These are phyloP conservation scores for Drosera capensis DNA, from an alignment of 148 eudicot genomes.

Conservation along the genomic window DNA sequence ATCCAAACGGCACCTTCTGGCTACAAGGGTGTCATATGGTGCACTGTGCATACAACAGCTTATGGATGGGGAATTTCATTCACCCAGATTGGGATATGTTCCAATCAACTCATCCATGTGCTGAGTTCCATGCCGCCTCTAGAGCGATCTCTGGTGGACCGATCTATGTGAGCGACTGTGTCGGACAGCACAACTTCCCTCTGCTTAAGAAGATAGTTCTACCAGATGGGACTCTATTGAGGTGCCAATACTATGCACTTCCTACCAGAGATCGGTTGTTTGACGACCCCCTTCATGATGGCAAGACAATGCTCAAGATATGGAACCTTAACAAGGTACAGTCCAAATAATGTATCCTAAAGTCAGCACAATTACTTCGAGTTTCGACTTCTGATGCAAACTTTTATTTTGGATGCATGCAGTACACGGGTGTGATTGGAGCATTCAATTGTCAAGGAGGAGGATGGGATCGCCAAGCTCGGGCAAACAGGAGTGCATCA, in stretches of 20 bases:
- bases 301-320: slow-evolving; percentile 81
- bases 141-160: slow-evolving; percentile 93
- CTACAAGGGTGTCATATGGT: slow-evolving; percentile 98
- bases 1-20: slow-evolving; percentile 89
- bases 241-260: slow-evolving; percentile 64
- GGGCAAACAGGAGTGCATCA: slow-evolving; percentile 48
- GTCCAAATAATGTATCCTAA: background rate
- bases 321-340: slow-evolving; percentile 84
- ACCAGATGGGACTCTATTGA: slow-evolving; percentile 68
- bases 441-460: slow-evolving; percentile 96
- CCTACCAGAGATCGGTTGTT: slow-evolving; percentile 80
- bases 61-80: slow-evolving; percentile 96
- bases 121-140: slow-evolving; percentile 91
- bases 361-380: background rate
- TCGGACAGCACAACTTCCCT: slow-evolving; percentile 61
- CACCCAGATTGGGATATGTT: slow-evolving; percentile 99
- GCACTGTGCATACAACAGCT: slow-evolving; percentile 89
- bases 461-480: slow-evolving; percentile 61
- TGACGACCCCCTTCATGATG: slow-evolving; percentile 76
- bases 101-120: slow-evolving; percentile 90
- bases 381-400: background rate
- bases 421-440: slow-evolving; percentile 78
- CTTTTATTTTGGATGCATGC: background rate
- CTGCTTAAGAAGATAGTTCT: slow-evolving; percentile 59
- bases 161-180: slow-evolving; percentile 71